These are phyloP conservation scores for Taiozyma sp. DNA, from an alignment of 1,139 yeast genomes.

Conservation along the genomic window DNA sequence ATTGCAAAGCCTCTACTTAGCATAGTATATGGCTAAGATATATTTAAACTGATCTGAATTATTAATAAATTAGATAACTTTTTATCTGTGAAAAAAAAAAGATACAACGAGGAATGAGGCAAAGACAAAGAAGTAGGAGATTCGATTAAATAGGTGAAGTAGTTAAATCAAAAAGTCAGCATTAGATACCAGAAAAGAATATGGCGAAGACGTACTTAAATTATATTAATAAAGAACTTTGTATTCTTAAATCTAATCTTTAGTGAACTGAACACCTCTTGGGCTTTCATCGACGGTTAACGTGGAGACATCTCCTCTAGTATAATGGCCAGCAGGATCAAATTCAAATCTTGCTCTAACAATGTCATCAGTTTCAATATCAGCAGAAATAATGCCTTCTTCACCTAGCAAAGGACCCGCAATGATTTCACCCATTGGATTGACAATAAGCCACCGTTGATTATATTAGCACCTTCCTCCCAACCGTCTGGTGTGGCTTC, in stretches of 20 bases:
- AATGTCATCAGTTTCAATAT: constrained; percentile 31
- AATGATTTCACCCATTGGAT: constrained; percentile 35
- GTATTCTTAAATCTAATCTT: background rate
- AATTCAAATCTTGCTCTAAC: constrained; percentile 34
- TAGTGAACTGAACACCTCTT: background rate
- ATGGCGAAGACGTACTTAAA: too few species aligned
- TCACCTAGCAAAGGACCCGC: constrained; percentile 37
- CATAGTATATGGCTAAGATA: too few species aligned
- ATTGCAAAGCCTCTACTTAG: too few species aligned
- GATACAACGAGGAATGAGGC: too few species aligned
- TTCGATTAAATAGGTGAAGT: too few species aligned
- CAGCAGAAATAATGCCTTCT: constrained; percentile 34
- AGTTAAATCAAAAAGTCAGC: too few species aligned
- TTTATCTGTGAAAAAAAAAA: too few species aligned
- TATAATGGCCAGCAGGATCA: constrained; percentile 36
- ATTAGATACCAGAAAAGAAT: too few species aligned
- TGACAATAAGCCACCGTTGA: constrained; percentile 36
- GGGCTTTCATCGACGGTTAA: constrained; percentile 31
- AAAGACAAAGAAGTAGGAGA: too few species aligned
- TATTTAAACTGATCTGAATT: too few species aligned
- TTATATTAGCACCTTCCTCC: constrained; percentile 22
- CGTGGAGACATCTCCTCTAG: constrained; percentile 36
- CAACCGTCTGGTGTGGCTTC: constrained; percentile 9
- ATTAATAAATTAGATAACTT: too few species aligned
- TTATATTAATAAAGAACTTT: too few species aligned